These are phyloP conservation scores for Suillus ampliporus DNA, from an alignment of 768 basidiomycete species.

Conservation along the genomic window DNA sequence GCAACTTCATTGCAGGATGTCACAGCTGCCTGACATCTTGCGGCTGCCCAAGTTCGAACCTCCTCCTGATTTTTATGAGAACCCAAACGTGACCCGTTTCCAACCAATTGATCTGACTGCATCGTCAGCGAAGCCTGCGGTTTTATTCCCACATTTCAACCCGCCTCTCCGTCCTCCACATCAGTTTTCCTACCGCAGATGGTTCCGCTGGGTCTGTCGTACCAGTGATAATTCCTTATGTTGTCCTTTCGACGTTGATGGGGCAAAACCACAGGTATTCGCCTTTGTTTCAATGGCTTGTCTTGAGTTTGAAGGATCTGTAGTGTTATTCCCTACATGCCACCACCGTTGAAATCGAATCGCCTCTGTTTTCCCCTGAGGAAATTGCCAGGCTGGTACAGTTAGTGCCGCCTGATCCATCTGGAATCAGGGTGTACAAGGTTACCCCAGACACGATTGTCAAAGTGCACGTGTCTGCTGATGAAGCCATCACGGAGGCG, in stretches of 20 bases:
- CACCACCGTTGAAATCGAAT: constrained; percentile 2
- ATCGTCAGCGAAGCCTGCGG: background rate
- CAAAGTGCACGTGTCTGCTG: background rate
- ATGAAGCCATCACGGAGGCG: background rate
- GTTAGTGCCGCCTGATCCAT: background rate
- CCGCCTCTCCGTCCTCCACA: background rate
- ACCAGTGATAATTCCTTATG: background rate
- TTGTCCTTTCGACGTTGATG: background rate
- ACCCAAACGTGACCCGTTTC: background rate
- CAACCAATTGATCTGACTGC: background rate
- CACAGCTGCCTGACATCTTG: background rate
- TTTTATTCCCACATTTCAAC: background rate
- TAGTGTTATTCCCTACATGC: background rate
- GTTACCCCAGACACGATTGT: background rate
- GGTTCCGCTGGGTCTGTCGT: background rate
- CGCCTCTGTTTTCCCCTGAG: background rate
- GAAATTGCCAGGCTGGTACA: background rate
- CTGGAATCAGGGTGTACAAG: background rate
- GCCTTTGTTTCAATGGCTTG: background rate
- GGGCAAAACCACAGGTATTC: background rate
- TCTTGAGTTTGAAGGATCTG: background rate
- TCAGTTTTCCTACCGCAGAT: background rate
- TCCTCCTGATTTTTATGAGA: background rate
- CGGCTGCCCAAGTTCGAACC: background rate
- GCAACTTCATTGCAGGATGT: no score